Evolutionary conservation across 495 filamentous ascomycete genomes (phyloP), one percentile per base, ranked within the genome.

Genomic region (Neurospora sp.): DNA sequence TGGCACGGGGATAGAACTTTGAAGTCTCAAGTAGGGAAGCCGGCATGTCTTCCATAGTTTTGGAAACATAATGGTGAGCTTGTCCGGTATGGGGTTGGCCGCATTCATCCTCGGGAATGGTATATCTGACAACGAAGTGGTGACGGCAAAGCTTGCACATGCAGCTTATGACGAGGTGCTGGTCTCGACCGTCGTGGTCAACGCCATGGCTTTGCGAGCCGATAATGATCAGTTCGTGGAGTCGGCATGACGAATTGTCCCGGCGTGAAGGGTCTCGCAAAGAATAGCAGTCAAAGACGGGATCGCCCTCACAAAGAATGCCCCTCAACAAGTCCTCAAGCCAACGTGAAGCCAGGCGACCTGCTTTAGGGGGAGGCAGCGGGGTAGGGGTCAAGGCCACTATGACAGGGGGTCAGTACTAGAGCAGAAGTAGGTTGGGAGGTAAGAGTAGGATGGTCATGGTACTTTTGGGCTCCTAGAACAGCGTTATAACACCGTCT

Each of bases 61-160:
- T 16, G 6, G 14, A 27, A 66, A 35, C 27, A 66, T 66, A 66
- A 14, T 66, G 54, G 54, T 66, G 54, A 66, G 54, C 54, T 31
- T 37, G 23, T 35, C 12, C 54, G 54, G 54, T 66, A 35, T 78
- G 73, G 27, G 42, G 20, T 10, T 77, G 74, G 5, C 54, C 54
- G 54, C 54, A 66, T 66, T 27, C 54, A 14, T 66, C 27, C 7
- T 66, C 11, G 35, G 48, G 70, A 59, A 78, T 72, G 39, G 74
- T 74, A 18, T 66, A 66, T 66, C 23, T 35, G 69, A 83, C 77
- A 66, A 77, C 73, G 71, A 81, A 81, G 48, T 83, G 80, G 66
- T 79, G 75, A 27, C 80, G 79, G 73, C 81, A 83, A 39, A 73
- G 74, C 20, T 71, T 73, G 74, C 81, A 83, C 46, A 82, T 74